phyloP scores from a whole-genome alignment of 2,329 filamentous ascomycete genomes.

The Pseudocercospora fijiensis region DNA sequence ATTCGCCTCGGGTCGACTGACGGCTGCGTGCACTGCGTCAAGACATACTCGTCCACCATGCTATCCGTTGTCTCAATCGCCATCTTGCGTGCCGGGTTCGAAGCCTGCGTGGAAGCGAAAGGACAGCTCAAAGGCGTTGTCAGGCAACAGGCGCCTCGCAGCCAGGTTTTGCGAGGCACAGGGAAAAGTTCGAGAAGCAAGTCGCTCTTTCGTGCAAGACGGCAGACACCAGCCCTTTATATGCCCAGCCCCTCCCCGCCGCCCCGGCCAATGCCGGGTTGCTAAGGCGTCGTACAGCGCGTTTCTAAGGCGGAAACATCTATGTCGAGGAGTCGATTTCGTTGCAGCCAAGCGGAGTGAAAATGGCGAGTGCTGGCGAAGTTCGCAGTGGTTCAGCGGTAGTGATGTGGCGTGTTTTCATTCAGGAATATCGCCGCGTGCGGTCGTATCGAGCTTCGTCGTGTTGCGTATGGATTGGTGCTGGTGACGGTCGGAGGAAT shows the following conservation, averaged over 20 bases:
- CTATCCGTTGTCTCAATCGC: slow-evolving; percentile 3
- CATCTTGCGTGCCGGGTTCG: neutral
- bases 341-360: neutral
- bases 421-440: neutral
- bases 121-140: neutral
- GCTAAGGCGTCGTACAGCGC: slow-evolving; percentile 3
- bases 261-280: slow-evolving; percentile 6
- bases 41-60: slow-evolving; percentile 40
- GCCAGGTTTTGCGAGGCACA: neutral
- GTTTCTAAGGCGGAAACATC: neutral
- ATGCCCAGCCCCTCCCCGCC: neutral
- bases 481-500: neutral
- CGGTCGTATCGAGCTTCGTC: neutral
- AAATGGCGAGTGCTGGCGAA: neutral
- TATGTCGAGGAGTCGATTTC: neutral
- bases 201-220: neutral
- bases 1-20: slow-evolving; percentile 76
- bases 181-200: neutral
- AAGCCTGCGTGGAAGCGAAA: neutral
- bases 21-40: slow-evolving; percentile 58
- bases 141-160: neutral
- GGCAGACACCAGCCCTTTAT: neutral
- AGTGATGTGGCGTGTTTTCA: neutral
- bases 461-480: neutral
- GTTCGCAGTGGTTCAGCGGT: neutral